phyloP scores from a whole-genome alignment of 352 stramenopile species.

The Aphanomyces stellatus region DNA sequence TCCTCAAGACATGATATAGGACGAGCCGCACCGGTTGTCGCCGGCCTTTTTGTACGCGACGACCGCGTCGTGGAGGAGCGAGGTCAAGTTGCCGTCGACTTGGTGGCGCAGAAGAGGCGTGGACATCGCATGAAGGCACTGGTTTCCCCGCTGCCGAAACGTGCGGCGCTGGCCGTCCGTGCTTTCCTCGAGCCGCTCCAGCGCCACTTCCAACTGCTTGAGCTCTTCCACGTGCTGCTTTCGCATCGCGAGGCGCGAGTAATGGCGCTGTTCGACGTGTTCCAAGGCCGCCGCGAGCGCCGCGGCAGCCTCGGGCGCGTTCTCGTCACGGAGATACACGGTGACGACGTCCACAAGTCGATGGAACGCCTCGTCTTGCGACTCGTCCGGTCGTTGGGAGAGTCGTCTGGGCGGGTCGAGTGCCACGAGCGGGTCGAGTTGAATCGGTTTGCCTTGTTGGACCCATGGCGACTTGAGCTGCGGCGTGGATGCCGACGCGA shows the following conservation, averaged over 20 bases:
- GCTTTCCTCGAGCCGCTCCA: background rate
- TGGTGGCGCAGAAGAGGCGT: background rate
- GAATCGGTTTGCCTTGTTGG: background rate
- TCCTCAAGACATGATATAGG: background rate
- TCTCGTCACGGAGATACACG: background rate
- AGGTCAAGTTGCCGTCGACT: background rate
- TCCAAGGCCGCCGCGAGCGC: background rate
- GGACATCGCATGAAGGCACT: background rate
- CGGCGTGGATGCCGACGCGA: background rate
- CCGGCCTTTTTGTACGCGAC: conserved; percentile 19
- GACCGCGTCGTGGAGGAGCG: background rate
- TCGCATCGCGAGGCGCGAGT: background rate
- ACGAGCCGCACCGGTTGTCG: conserved; percentile 17
- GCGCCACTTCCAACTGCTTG: background rate
- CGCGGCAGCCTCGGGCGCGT: background rate
- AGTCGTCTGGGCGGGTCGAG: background rate
- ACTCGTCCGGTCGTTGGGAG: background rate
- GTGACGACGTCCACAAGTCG: background rate
- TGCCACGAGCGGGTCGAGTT: background rate
- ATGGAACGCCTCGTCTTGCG: conserved; percentile 2
- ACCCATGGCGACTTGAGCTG: background rate
- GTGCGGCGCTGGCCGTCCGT: background rate
- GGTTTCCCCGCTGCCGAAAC: background rate
- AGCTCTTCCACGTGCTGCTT: conserved; percentile 2
- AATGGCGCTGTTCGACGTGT: conserved; percentile 12